Conservation (phyloP, 306 rosid species). For the Cyclanthera cordifolia region DNA sequence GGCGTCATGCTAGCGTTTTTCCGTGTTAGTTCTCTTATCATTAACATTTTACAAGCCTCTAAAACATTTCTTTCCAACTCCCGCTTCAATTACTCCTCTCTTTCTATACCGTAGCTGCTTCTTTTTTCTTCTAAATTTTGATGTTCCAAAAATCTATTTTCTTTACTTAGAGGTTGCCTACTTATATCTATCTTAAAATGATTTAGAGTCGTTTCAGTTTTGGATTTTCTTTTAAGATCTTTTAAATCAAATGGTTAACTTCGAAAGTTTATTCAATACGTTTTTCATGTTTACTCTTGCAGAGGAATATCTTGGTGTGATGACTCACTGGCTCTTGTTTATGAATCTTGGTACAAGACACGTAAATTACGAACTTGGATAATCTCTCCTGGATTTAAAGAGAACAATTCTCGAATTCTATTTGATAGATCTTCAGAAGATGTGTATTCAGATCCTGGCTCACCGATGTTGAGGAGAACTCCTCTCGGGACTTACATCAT, state of each 20-base stretch:
- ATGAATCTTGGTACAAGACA: conserved; percentile 97
- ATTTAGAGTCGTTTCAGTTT: background rate
- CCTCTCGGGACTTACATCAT: conserved; percentile 68
- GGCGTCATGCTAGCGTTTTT: too few species aligned
- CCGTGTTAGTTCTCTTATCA: background rate
- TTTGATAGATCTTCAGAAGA: conserved; percentile 98
- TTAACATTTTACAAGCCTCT: background rate
- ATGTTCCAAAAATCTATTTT: background rate
- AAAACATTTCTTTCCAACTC: background rate
- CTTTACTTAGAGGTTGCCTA: background rate
- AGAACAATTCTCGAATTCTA: conserved; percentile 52
- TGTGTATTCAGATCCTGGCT: conserved; percentile 96
- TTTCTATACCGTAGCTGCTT: background rate
- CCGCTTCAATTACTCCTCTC: background rate
- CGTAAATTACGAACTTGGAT: conserved; percentile 70
- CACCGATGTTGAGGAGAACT: conserved; percentile 89
- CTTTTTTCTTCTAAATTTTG: background rate
- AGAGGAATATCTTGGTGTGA: conserved; percentile 97
- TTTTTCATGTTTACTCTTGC: conserved; percentile 21
- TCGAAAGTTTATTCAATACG: background rate
- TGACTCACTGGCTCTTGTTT: conserved; percentile 76
- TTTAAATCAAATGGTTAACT: background rate
- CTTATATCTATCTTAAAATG: background rate
- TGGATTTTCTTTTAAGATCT: background rate
- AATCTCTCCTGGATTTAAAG: conserved; percentile 66